phyloP scores from a whole-genome alignment of 768 basidiomycete species.

The Kockovaella imperatae region DNA sequence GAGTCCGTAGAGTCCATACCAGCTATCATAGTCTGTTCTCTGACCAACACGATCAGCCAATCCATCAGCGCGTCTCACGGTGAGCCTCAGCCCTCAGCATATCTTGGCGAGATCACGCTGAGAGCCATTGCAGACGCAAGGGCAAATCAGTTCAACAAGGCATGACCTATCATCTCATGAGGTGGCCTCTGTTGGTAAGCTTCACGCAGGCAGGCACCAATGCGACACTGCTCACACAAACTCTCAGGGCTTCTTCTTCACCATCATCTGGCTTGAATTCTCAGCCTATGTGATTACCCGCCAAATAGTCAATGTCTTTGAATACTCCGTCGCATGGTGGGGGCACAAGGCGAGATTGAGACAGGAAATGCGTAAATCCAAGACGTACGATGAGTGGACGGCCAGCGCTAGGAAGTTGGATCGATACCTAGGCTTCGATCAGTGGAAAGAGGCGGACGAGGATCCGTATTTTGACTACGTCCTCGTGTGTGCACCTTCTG shows the following conservation, averaged over 20 bases:
- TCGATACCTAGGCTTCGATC: constrained; percentile 69
- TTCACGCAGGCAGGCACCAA: background rate
- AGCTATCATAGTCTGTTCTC: background rate
- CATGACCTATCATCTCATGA: constrained; percentile 64
- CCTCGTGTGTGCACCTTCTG: constrained; percentile 51
- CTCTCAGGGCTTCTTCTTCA: constrained; percentile 65
- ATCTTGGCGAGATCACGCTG: background rate
- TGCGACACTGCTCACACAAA: background rate
- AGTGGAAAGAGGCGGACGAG: constrained; percentile 80
- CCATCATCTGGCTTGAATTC: constrained; percentile 77
- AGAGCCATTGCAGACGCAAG: constrained; percentile 44
- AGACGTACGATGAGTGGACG: constrained; percentile 85
- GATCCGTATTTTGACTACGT: constrained; percentile 89
- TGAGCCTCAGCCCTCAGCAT: constrained; percentile 37
- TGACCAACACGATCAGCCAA: constrained; percentile 53
- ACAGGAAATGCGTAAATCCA: constrained; percentile 63
- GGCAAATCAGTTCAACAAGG: constrained; percentile 51
- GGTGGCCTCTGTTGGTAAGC: constrained; percentile 70
- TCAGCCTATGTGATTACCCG: constrained; percentile 68
- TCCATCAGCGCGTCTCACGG: constrained; percentile 76
- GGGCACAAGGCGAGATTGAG: constrained; percentile 74
- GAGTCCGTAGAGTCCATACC: constrained; percentile 48
- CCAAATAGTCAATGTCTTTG: constrained; percentile 88
- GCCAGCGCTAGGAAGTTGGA: constrained; percentile 69
- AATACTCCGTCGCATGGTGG: constrained; percentile 86